Conservation (phyloP, 768 basidiomycete genomes). For the Amanita exitialis region DNA sequence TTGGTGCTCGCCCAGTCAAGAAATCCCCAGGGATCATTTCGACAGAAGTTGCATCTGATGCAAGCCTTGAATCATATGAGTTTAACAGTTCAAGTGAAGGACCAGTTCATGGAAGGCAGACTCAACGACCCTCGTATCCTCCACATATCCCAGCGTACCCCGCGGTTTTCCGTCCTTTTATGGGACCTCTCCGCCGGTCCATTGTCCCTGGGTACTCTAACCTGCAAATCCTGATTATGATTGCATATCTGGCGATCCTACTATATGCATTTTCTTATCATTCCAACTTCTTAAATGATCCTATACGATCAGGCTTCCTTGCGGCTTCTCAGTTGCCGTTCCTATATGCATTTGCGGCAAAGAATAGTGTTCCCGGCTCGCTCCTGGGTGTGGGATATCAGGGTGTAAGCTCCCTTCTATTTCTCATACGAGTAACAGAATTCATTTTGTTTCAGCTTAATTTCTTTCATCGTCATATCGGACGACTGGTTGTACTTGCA, state of each 20-base stretch:
- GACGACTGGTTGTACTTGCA: constrained; percentile 45
- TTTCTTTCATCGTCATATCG: constrained; percentile 64
- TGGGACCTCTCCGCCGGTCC: not conserved
- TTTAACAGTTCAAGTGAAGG: not conserved
- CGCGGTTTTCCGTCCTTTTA: not conserved
- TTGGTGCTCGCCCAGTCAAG: not conserved
- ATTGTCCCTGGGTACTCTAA: not conserved
- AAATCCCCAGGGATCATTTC: too few species aligned
- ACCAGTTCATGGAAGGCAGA: not conserved
- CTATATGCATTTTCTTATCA: not conserved
- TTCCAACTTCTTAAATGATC: constrained; percentile 19
- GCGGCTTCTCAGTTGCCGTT: constrained; percentile 34
- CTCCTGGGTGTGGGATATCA: constrained; percentile 38
- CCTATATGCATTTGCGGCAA: constrained; percentile 33
- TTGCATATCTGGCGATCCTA: not conserved
- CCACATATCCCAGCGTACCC: not conserved
- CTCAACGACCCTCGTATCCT: not conserved
- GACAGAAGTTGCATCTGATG: not conserved
- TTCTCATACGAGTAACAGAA: not conserved
- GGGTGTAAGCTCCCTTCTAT: constrained; percentile 19
- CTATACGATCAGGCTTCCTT: constrained; percentile 25
- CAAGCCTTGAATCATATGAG: not conserved
- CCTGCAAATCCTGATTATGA: not conserved
- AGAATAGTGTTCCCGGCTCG: constrained; percentile 37
- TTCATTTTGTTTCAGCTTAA: constrained; percentile 42